Conservation (phyloP, 1,284 basidiomycete species). For the Apiotrichum sp. region DNA sequence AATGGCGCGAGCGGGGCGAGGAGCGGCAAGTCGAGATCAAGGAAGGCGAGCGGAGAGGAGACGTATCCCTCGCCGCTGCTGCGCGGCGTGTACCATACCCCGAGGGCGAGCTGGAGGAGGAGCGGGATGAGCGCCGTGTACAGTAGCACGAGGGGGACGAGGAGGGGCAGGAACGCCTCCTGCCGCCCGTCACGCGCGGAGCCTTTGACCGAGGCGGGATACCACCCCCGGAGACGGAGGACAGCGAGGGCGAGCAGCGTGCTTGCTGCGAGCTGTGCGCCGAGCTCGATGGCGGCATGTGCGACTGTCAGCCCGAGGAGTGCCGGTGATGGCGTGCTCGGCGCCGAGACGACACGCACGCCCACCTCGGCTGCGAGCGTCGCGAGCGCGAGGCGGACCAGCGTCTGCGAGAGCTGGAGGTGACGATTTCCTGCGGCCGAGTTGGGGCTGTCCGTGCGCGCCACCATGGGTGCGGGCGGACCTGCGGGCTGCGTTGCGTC, state of each 20-base stretch:
- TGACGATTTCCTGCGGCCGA: not conserved
- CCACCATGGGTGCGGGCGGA: too few relatives aligned
- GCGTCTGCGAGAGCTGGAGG: conserved; percentile 4
- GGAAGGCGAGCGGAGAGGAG: conserved; percentile 3
- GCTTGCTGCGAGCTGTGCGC: conserved; percentile 32
- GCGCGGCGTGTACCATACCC: conserved; percentile 63
- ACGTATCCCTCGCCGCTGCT: not conserved
- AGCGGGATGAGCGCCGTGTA: conserved; percentile 83
- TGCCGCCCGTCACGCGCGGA: conserved; percentile 28
- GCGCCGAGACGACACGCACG: conserved; percentile 11
- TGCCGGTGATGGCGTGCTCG: not conserved
- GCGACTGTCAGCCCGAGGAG: not conserved
- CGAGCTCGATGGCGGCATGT: conserved; percentile 22
- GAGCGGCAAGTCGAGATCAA: not conserved
- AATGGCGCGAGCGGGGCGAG: not conserved
- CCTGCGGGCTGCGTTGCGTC: too few relatives aligned
- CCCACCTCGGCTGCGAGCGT: conserved; percentile 28
- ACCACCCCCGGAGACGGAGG: conserved; percentile 27
- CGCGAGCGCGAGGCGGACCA: conserved; percentile 12
- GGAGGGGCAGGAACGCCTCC: conserved; percentile 50
- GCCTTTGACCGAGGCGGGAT: conserved; percentile 3
- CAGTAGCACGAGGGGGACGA: conserved; percentile 71
- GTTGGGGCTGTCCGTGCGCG: too few relatives aligned
- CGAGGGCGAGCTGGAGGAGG: conserved; percentile 71
- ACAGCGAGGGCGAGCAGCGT: conserved; percentile 21